Evolutionary conservation across 768 basidiomycete species (phyloP).

Genomic region (Termitomyces sp.): DNA sequence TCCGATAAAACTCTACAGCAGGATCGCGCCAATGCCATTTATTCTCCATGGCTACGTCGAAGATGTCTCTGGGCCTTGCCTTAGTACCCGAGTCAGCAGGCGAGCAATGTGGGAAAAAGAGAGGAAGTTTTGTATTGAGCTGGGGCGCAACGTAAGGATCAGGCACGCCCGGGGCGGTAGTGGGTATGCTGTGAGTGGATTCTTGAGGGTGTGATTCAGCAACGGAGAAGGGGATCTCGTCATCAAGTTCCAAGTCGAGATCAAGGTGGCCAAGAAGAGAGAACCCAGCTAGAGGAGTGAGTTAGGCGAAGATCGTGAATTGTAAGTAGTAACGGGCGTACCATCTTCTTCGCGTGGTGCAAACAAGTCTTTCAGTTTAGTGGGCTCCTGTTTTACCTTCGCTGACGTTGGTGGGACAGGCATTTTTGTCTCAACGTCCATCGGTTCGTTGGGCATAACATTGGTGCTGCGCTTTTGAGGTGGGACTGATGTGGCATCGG

Average conservation of each 20-base stretch:
- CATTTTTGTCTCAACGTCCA: constrained; percentile 9
- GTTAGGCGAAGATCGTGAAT: background rate
- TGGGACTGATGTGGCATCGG: background rate
- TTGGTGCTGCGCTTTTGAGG: constrained; percentile 3
- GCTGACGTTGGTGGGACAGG: constrained; percentile 2
- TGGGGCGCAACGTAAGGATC: constrained; percentile 19
- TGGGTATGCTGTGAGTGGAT: constrained; percentile 16
- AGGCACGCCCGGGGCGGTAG: constrained; percentile 5
- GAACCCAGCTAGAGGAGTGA: constrained; percentile 44
- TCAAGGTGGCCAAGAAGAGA: constrained; percentile 74
- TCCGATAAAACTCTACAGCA: constrained; percentile 39
- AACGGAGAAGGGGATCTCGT: constrained; percentile 15
- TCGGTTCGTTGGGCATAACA: constrained; percentile 10
- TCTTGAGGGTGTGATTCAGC: constrained; percentile 2
- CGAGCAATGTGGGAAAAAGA: constrained; percentile 56
- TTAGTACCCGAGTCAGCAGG: constrained; percentile 19
- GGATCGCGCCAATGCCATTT: constrained; percentile 44
- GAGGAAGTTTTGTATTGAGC: constrained; percentile 47
- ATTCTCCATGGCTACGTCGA: constrained; percentile 42
- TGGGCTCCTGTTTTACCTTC: constrained; percentile 10
- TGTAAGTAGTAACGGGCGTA: constrained; percentile 22
- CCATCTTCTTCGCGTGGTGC: constrained; percentile 64
- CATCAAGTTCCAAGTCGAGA: constrained; percentile 37
- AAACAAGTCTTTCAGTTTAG: constrained; percentile 67
- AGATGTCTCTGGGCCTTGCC: constrained; percentile 37